Percentiles rank a stretch among this genome's conserved stretches.
Evolutionary conservation across 2,329 filamentous ascomycete species (phyloP).

Genomic region (Aaosphaeria pasadenensis): DNA sequence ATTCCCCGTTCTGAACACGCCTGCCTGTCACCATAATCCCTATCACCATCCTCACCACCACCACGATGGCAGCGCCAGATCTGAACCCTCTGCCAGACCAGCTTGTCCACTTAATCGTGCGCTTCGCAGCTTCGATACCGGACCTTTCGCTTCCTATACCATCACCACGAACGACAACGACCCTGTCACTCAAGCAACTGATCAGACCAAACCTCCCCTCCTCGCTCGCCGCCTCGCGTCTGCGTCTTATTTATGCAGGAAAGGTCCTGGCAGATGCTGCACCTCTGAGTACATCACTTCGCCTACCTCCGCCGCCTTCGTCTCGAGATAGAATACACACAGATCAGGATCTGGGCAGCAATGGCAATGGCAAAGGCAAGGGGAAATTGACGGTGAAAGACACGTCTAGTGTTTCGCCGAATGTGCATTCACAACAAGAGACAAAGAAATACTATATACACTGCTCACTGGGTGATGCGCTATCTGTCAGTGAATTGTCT

Average conservation of each 20-base stretch:
- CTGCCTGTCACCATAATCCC: too few species aligned
- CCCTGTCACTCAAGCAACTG: slow-evolving; percentile 75
- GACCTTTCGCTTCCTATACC: slow-evolving; percentile 78
- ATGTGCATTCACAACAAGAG: slow-evolving; percentile 11
- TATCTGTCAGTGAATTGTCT: slow-evolving; percentile 67
- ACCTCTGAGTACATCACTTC: slow-evolving; percentile 66
- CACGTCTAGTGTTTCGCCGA: slow-evolving; percentile 5
- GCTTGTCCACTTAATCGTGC: slow-evolving; percentile 73
- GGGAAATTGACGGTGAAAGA: slow-evolving; percentile 61
- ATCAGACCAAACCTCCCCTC: slow-evolving; percentile 70
- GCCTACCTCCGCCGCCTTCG: slow-evolving; percentile 54
- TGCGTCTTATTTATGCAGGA: slow-evolving; percentile 87
- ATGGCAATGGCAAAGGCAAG: slow-evolving; percentile 50
- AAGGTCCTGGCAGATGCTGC: slow-evolving; percentile 76
- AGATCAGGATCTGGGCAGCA: slow-evolving; percentile 2
- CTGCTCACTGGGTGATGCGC: slow-evolving; percentile 80
- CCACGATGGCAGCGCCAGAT: slow-evolving; percentile 21
- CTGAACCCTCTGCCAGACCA: slow-evolving; percentile 30
- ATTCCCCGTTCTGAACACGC: too few species aligned
- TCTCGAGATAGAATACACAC: slow-evolving; percentile 16
- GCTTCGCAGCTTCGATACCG: slow-evolving; percentile 81
- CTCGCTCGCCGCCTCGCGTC: slow-evolving; percentile 62
- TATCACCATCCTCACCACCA: neutral
- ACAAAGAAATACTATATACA: slow-evolving; percentile 76
- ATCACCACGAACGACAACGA: slow-evolving; percentile 65